Base-by-base conservation (phyloP, 345 rosid genomes). In the Raphanus raphanistrum region DNA sequence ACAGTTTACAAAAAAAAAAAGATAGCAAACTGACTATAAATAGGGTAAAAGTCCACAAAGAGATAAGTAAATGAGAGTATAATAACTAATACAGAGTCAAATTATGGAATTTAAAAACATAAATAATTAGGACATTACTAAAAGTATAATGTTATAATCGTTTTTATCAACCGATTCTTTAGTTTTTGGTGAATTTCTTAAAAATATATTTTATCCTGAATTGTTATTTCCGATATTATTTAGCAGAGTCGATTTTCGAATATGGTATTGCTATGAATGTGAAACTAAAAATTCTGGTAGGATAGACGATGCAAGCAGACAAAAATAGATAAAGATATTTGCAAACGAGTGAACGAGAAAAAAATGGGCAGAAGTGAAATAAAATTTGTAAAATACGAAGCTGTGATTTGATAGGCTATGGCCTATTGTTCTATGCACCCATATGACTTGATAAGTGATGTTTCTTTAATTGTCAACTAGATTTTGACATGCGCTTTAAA, bases 341-440 rank as follows among this genome's bases (percentile, higher is more conserved):
- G 55, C 16, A 59, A 78, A 58, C 32, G 67, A 77, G 72, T 71
- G 76, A 71, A 71, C 61, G 72, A 78, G 63, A 78, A 72, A 65
- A 72, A 65, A 54, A 3, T 27, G 8, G 25, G 52, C 33, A 3
- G 64, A 72, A 13, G 54, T 65, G 9, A 72, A 38, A 21, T 33
- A 55, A 64, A 27, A 57, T 57, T 58, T 26, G 63, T 58, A 11
- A 15, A 52, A 52, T 7, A 52, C 16, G 59, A 26, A 52, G 4
- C 26, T 52, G 25, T 52, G 26, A 52, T 52, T 16, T 52, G 26
- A 52, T 52, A 52, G 26, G 59, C 59, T 16, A 52, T 16, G 59
- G 25, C 55, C 55, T 50, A 50, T 50, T 17, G 7, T 45, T 16
- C 16, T 45, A 45, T 45, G 54, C 13, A 50, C 57, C 57, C 57